Evolutionary conservation across 1,284 basidiomycete genomes (phyloP).

Genomic region (Sporisorium sorghi): DNA sequence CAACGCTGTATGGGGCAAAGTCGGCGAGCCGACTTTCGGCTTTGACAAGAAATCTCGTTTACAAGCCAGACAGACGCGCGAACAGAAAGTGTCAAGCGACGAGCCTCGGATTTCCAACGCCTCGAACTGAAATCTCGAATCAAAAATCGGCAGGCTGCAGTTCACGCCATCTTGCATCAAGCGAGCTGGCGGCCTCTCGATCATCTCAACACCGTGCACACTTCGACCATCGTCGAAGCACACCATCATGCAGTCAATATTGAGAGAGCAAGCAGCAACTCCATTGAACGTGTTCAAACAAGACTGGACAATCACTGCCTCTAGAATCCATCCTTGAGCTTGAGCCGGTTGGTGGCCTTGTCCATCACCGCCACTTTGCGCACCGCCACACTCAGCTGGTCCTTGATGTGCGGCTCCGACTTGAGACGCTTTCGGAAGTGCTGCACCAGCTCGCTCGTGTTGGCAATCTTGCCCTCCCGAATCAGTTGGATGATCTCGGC

Average conservation of each 20-base stretch:
- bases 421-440: conserved; percentile 63
- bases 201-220: background rate
- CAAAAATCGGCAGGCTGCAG: conserved; percentile 1
- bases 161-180: background rate
- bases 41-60: background rate
- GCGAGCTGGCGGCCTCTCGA: background rate
- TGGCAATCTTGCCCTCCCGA: conserved; percentile 51
- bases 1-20: background rate
- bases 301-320: no score
- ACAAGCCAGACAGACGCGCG: background rate
- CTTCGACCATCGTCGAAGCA: no score
- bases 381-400: conserved; percentile 59
- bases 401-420: conserved; percentile 60
- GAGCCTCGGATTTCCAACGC: conserved; percentile 8
- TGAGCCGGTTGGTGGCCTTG: conserved; percentile 58
- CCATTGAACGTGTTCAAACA: no score
- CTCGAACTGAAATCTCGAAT: background rate
- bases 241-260: background rate
- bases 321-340: conserved; percentile 58
- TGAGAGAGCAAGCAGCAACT: background rate
- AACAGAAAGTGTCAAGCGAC: background rate
- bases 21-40: background rate
- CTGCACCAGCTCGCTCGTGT: conserved; percentile 60
- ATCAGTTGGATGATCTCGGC: conserved; percentile 59
- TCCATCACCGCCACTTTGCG: conserved; percentile 62